Percentiles rank a stretch among this genome's conserved stretches.
Evolutionary conservation across 176 grass and related monocot species (phyloP).

Genomic region (Echinochloa phyllopogon): DNA sequence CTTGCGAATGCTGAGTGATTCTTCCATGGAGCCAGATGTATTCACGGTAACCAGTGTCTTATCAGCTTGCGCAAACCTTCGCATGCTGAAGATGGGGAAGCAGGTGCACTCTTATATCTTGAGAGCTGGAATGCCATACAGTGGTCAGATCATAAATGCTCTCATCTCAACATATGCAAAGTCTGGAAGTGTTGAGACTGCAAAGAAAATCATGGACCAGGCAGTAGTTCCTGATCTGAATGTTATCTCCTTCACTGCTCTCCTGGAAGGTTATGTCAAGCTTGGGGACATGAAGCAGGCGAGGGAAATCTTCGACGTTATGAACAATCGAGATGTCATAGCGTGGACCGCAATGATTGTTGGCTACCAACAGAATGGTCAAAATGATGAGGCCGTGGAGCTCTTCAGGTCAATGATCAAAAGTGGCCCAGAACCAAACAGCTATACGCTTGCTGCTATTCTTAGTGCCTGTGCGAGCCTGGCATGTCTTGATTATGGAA

Average conservation of each 20-base stretch:
- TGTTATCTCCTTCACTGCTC: conserved; percentile 92
- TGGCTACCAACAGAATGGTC: conserved; percentile 84
- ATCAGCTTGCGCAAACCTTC: conserved; percentile 59
- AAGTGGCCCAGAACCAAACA: conserved; percentile 75
- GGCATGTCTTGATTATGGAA: conserved; percentile 74
- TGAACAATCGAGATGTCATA: conserved; percentile 79
- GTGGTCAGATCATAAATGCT: conserved; percentile 61
- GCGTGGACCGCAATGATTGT: conserved; percentile 99
- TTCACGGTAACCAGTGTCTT: conserved; percentile 67
- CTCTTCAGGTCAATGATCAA: conserved; percentile 78
- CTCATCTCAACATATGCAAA: conserved; percentile 82
- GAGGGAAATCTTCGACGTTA: conserved; percentile 74
- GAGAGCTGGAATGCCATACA: conserved; percentile 43
- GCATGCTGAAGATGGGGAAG: conserved; percentile 55
- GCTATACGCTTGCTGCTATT: conserved; percentile 77
- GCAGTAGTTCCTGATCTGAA: conserved; percentile 53
- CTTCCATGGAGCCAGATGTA: conserved; percentile 52
- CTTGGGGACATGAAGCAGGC: conserved; percentile 64
- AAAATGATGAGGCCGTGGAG: conserved; percentile 69
- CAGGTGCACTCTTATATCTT: conserved; percentile 64
- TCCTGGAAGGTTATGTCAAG: conserved; percentile 90
- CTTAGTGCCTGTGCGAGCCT: conserved; percentile 74
- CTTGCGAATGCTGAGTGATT: conserved; percentile 51
- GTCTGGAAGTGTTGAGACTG: conserved; percentile 54
- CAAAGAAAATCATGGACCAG: conserved; percentile 63